A percentile compares a stretch with the other conserved stretches of the same genome.
Conservation (phyloP, 306 rosid genomes). For the Spatholobus suberectus region DNA sequence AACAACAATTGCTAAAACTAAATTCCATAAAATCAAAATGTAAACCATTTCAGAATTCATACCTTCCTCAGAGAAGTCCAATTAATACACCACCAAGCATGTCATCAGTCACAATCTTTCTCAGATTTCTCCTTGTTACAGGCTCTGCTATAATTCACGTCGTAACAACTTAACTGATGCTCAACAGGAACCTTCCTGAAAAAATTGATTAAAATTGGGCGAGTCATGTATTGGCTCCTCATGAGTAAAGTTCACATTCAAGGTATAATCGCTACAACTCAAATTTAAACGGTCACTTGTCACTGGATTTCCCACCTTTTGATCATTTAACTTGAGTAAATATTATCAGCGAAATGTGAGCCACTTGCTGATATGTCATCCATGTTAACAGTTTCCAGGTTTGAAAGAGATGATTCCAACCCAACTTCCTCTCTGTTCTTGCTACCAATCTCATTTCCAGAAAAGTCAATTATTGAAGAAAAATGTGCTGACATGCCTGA, state of each 20-base stretch:
- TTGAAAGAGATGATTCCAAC: constrained; percentile 46
- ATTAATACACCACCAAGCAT: constrained; percentile 80
- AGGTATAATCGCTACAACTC: constrained; percentile 62
- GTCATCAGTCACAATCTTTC: constrained; percentile 72
- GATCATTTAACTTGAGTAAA: constrained; percentile 54
- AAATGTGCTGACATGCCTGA: constrained; percentile 47
- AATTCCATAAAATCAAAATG: constrained; percentile 20
- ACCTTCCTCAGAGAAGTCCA: constrained; percentile 93
- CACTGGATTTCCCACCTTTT: constrained; percentile 50
- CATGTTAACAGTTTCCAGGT: constrained; percentile 46
- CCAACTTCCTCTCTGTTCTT: constrained; percentile 50
- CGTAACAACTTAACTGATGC: constrained; percentile 62
- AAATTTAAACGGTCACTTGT: constrained; percentile 56
- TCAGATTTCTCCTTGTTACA: constrained; percentile 73
- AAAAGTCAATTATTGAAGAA: constrained; percentile 42
- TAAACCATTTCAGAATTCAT: constrained; percentile 28
- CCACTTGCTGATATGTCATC: constrained; percentile 42
- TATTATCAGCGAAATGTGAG: constrained; percentile 54
- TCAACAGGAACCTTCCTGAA: constrained; percentile 80
- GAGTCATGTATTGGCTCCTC: constrained; percentile 67
- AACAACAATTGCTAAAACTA: not conserved
- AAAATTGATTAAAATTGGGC: constrained; percentile 63
- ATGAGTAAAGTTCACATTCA: constrained; percentile 60
- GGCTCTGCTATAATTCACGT: constrained; percentile 68
- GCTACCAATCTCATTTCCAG: constrained; percentile 44